phyloP scores from a whole-genome alignment of 441 rosid species.

The Arabidopsis lyrata region DNA sequence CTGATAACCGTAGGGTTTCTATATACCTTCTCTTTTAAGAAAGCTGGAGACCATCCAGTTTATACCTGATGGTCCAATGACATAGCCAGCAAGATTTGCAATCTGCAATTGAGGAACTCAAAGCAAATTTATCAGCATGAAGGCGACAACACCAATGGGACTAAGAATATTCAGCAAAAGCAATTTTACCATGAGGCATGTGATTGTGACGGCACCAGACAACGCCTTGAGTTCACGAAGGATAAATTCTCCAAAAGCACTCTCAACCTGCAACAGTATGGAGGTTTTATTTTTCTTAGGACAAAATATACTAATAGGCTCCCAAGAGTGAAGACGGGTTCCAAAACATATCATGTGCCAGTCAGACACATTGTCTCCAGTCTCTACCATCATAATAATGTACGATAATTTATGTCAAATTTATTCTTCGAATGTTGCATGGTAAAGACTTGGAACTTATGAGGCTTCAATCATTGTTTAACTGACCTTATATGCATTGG shows the following conservation, averaged over 20 bases:
- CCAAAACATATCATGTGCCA: neutral
- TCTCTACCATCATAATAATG: neutral
- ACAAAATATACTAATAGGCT: conserved; percentile 4
- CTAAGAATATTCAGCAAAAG: neutral
- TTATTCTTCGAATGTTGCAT: neutral
- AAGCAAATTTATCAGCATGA: conserved; percentile 12
- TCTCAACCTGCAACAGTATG: conserved; percentile 60
- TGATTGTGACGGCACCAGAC: conserved; percentile 86
- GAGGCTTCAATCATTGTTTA: conserved; percentile 6
- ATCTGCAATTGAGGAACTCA: conserved; percentile 55
- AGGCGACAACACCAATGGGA: neutral
- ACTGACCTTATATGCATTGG: conserved; percentile 65
- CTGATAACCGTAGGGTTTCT: neutral
- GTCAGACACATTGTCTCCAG: neutral
- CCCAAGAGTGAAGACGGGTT: neutral
- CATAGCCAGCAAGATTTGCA: conserved; percentile 95
- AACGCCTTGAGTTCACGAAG: conserved; percentile 74
- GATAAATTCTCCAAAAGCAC: conserved; percentile 61
- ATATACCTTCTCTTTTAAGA: conserved; percentile 70
- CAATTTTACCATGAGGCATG: conserved; percentile 88
- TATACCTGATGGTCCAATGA: conserved; percentile 82
- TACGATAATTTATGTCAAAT: neutral
- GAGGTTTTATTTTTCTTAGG: neutral
- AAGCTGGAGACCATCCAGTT: conserved; percentile 79
- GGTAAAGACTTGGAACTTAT: neutral